Evolutionary conservation across 2,329 filamentous ascomycete genomes (phyloP).

Genomic region (Fusarium chuoi): DNA sequence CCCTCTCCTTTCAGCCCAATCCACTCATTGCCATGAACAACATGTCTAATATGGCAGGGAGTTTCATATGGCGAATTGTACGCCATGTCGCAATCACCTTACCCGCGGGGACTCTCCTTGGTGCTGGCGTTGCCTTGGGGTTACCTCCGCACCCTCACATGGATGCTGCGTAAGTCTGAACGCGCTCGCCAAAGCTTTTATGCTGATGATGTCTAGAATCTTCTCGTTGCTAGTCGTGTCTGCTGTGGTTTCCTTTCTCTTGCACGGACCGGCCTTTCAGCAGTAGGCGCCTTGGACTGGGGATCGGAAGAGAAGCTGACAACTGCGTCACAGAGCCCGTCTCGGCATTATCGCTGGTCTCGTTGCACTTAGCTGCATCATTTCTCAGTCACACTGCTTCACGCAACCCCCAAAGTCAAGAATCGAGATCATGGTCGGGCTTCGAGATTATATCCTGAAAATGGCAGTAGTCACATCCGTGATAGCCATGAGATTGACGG

Average conservation of each 20-base stretch:
- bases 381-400: conserved; percentile 3
- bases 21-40: background rate
- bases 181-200: background rate
- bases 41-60: background rate
- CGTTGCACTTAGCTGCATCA: conserved; percentile 11
- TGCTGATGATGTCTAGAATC: conserved; percentile 28
- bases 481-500: conserved; percentile 11
- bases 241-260: conserved; percentile 19
- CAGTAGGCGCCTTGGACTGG: conserved; percentile 24
- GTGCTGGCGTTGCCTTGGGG: conserved; percentile 26
- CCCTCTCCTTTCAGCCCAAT: background rate
- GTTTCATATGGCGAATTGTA: background rate
- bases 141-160: conserved; percentile 19
- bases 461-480: conserved; percentile 12
- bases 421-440: conserved; percentile 12
- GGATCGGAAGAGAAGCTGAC: conserved; percentile 24
- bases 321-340: conserved; percentile 22
- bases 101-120: conserved; percentile 29
- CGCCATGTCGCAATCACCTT: conserved; percentile 11
- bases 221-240: conserved; percentile 22
- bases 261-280: conserved; percentile 23
- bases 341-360: conserved; percentile 19
- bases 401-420: background rate
- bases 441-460: conserved; percentile 17
- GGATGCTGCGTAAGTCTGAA: conserved; percentile 30